Percentiles rank a stretch among this genome's conserved stretches.
Conservation (phyloP, 1,139 yeast genomes). For the Diutina rugosa region DNA sequence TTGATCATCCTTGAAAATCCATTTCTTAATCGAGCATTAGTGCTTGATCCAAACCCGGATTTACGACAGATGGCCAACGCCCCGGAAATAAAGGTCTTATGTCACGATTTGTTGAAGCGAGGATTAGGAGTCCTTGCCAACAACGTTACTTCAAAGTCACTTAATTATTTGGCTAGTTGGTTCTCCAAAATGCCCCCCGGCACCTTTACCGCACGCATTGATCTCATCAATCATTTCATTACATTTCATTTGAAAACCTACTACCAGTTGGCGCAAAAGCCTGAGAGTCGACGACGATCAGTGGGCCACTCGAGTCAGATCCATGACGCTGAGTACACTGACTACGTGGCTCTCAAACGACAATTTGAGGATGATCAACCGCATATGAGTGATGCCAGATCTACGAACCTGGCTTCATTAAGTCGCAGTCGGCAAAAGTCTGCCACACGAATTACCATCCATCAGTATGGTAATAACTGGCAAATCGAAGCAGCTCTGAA, state of each 20-base stretch:
- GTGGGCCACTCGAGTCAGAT: background rate
- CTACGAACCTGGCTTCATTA: background rate
- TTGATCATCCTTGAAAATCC: slow-evolving; percentile 56
- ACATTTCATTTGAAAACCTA: slow-evolving; percentile 45
- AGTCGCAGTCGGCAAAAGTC: slow-evolving; percentile 7
- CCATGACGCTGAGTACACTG: slow-evolving; percentile 8
- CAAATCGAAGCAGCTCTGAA: slow-evolving; percentile 56
- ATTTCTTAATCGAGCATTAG: slow-evolving; percentile 32
- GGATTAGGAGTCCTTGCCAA: slow-evolving; percentile 54
- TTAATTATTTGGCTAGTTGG: slow-evolving; percentile 44
- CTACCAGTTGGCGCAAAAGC: slow-evolving; percentile 22
- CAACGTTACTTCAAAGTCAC: slow-evolving; percentile 22
- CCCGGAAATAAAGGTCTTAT: slow-evolving; percentile 39
- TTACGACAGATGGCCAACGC: slow-evolving; percentile 21
- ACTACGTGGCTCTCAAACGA: slow-evolving; percentile 9
- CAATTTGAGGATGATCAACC: slow-evolving; percentile 6
- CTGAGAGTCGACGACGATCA: slow-evolving; percentile 5
- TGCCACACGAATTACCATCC: slow-evolving; percentile 36
- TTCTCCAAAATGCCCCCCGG: slow-evolving; percentile 28
- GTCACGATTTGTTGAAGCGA: slow-evolving; percentile 56
- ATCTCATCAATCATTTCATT: slow-evolving; percentile 47
- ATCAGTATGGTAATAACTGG: slow-evolving; percentile 75
- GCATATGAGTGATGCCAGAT: background rate
- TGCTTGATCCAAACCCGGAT: slow-evolving; percentile 11
- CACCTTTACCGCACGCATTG: slow-evolving; percentile 36